These are phyloP conservation scores for Colletotrichum endophyticum DNA, from an alignment of 2,329 filamentous ascomycete genomes.

Conservation along the genomic window DNA sequence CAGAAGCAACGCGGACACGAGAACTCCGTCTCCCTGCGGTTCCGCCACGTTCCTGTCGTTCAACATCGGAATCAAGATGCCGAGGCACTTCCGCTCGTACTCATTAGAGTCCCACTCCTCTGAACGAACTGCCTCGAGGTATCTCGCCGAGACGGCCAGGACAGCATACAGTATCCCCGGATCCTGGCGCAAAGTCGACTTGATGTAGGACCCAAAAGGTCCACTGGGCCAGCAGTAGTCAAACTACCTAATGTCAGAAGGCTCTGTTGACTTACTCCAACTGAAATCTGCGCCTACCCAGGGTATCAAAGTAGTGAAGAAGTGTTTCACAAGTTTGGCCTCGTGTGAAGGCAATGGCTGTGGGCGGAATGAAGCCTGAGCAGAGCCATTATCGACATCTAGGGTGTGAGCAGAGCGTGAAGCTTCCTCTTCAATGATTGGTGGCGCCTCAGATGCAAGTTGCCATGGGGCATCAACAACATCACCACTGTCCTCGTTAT, in stretches of 20 bases:
- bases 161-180: background rate
- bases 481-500: background rate
- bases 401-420: background rate
- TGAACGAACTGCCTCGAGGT: background rate
- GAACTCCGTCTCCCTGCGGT: background rate
- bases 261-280: background rate
- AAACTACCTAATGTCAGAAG: background rate
- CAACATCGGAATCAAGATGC: background rate
- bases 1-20: background rate
- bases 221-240: background rate
- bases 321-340: background rate
- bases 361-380: rapidly evolving
- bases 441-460: background rate
- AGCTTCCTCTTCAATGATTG: rapidly evolving
- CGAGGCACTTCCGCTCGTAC: background rate
- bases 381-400: rapidly evolving
- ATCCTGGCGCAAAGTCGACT: background rate
- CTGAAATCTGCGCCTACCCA: background rate
- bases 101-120: background rate
- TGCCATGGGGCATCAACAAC: background rate
- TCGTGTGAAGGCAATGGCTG: background rate
- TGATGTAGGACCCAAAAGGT: background rate
- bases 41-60: background rate
- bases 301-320: background rate
- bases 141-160: background rate